Base-by-base conservation (phyloP, 2,329 filamentous ascomycete species). In the Trichophyton equinum region DNA sequence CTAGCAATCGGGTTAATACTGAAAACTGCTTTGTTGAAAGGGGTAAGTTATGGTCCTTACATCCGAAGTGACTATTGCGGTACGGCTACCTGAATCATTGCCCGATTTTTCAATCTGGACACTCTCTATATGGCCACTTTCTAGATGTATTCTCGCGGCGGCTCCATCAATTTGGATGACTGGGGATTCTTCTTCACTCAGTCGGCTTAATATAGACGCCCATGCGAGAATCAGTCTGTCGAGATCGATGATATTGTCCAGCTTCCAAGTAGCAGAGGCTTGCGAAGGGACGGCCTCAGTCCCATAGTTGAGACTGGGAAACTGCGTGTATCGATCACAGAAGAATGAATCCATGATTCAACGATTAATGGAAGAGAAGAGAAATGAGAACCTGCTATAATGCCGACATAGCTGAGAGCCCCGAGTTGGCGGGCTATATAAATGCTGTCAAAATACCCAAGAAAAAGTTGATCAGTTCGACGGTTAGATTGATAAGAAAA, bases 161-260 rank as follows among this genome's bases (percentile, higher is more conserved):
- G 58, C 56, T 20, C 65, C 66, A 53, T 73, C 67, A 38, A 72
- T 57, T 15, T 61, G 46, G 61, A 75, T 73, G 18, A 70, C 66
- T n/a, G 70, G 71, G 30, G 53, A 62, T 57, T 72, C 68, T 40
- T 72, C 68, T 36, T 66, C 67, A n/a, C 71, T 73, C 57, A 71
- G 69, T 36, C 65, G 63, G 47, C 65, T 63, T 55, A 74, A 64
- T 18, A 72, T 63, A 3, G 62, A 25, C 30, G 70, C 71, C 71
- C 72, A 74, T 18, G 65, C 64, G 51, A 62, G 51, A 30, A 61
- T 44, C 20, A 66, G 42, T 6, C 56, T 36, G 22, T 63, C 57
- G 20, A 64, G 22, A n/a, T 58, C 27, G 27, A 62, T 55, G 13
- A 40, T 30, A 44, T 7, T 27, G 11, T 56, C 60, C 38, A 55